Evolutionary conservation across 2,329 filamentous ascomycete species (phyloP), one percentile per base, ranked within the genome.

Genomic region (Botrytis medusae): DNA sequence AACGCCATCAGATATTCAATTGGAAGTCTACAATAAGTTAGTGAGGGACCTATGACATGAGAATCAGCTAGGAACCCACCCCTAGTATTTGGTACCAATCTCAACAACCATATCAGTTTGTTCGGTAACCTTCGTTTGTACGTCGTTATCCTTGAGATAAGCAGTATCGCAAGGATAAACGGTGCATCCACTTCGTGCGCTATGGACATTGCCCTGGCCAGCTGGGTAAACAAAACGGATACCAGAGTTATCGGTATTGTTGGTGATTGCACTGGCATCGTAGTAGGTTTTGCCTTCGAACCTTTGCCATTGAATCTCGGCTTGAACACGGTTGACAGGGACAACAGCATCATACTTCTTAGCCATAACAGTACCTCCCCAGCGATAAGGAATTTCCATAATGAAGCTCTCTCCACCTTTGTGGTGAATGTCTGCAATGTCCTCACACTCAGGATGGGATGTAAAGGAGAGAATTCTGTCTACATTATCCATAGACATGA

Each of bases 191-290:
- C 25, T 67, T 51, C 20, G 25, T 32, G 51, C 4, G 7, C 14
- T 18, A 32, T 4, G n/a, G 22, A 12, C 16, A 29, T 57, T 1
- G n/a, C 14, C 51, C 29, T 29, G 18, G 34, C 48, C 54, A 7
- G 10, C 10, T 18, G 71, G 61, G 7, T 37, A 48, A 29, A 69
- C 2, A 10, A 32, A 68, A n/a, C 22, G 62, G 29, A 72, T 32
- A 9, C 71, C 71, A 22, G 62, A n/a, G 20, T 62, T 54, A 29
- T 73, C 71, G 18, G 40, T 69, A 20, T 25, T n/a, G 29, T 73
- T 73, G 12, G 25, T 29, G 42, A 73, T 37, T 4, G 63, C 71
- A 4, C 42, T 54, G 64, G 69, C 29, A 63, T 73, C 71, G 37
- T 63, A 73, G 9, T 18, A 54, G 22, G 40, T 63, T 20, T 12